phyloP scores from a whole-genome alignment of 306 rosid genomes.

The Vachellia pachyceras region DNA sequence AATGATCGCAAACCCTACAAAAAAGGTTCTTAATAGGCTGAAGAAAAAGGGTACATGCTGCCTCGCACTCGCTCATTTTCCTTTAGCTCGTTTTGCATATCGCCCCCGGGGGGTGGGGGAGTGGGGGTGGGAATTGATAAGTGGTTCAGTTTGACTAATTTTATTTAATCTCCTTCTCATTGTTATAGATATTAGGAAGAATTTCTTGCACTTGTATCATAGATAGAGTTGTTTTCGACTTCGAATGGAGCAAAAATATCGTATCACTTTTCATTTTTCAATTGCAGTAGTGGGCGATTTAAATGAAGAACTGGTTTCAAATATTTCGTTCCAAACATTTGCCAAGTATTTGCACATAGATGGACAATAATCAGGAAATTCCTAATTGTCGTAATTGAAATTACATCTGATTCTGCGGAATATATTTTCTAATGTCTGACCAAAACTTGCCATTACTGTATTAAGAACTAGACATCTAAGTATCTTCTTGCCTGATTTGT shows the following conservation, averaged over 20 bases:
- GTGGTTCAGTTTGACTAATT: slow-evolving; percentile 8
- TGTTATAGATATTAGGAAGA: background rate
- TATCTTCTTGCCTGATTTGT: background rate
- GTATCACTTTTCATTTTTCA: background rate
- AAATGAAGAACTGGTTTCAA: background rate
- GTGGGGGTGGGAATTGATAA: too few species aligned
- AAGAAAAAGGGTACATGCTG: slow-evolving; percentile 62
- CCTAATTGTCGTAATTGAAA: background rate
- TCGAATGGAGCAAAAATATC: background rate
- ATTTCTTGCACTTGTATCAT: background rate
- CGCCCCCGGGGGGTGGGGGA: too few species aligned
- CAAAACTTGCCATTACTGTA: background rate
- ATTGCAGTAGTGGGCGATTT: background rate
- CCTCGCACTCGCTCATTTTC: background rate
- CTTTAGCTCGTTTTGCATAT: background rate
- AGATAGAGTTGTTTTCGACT: background rate
- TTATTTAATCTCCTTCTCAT: background rate
- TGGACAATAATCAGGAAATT: slow-evolving; percentile 20
- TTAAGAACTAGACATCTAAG: background rate
- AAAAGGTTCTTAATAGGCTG: slow-evolving; percentile 69
- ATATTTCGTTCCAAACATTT: slow-evolving; percentile 13
- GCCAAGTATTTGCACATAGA: slow-evolving; percentile 6
- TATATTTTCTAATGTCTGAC: slow-evolving; percentile 14
- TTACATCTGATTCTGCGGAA: slow-evolving; percentile 1
- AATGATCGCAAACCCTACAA: slow-evolving; percentile 68